Evolutionary conservation across 1,139 yeast genomes (phyloP).

Genomic region (Eremothecium gossypii): DNA sequence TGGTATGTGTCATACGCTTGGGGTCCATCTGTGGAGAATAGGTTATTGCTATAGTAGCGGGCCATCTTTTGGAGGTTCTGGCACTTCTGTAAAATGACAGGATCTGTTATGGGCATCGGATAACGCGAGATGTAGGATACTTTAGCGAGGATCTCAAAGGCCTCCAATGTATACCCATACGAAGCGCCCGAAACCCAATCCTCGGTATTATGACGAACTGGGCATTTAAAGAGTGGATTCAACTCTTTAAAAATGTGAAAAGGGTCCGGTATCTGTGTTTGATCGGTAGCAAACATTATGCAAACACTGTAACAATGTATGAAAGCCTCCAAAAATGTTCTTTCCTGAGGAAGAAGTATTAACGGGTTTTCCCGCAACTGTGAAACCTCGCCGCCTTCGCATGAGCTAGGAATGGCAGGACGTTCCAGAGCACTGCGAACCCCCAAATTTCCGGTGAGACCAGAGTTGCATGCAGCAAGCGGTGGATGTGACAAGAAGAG

Average conservation of each 20-base stretch:
- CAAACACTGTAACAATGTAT: conserved; percentile 33
- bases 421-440: background rate
- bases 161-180: conserved; percentile 31
- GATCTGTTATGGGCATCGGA: conserved; percentile 13
- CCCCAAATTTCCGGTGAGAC: background rate
- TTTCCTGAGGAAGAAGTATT: conserved; percentile 20
- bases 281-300: conserved; percentile 25
- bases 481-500: too few species aligned
- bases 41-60: conserved; percentile 11
- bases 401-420: background rate
- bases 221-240: conserved; percentile 27
- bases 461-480: background rate
- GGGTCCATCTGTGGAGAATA: conserved; percentile 6
- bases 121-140: conserved; percentile 34
- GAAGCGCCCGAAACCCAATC: conserved; percentile 35
- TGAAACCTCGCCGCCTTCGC: background rate
- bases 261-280: conserved; percentile 32
- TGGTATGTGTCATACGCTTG: conserved; percentile 4
- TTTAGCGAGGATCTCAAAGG: conserved; percentile 36
- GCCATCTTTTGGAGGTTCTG: conserved; percentile 11
- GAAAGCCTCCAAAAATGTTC: conserved; percentile 34
- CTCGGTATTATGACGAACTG: conserved; percentile 29
- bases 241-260: conserved; percentile 30
- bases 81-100: conserved; percentile 11
- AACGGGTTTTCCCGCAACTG: background rate